phyloP scores from a whole-genome alignment of 1,284 basidiomycete genomes.

The Apiotrichum gracile region DNA sequence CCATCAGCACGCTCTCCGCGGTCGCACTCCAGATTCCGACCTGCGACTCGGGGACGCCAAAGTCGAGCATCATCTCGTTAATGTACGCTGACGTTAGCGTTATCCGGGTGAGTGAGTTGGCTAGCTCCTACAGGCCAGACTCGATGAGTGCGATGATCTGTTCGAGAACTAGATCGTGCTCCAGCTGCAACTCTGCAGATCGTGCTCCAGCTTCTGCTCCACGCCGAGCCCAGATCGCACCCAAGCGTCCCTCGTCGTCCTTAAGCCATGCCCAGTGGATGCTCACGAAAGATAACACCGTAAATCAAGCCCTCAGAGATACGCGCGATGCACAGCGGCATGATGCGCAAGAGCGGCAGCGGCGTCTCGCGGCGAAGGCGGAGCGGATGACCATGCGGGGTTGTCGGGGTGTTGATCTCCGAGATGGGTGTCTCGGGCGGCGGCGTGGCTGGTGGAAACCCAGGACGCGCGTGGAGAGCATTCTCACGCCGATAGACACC shows the following conservation, averaged over 20 bases:
- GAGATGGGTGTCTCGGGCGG: not conserved
- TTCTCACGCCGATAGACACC: too few relatives aligned
- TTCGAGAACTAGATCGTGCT: not conserved
- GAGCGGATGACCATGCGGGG: conserved; percentile 8
- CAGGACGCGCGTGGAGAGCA: not conserved
- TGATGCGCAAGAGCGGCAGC: conserved; percentile 24
- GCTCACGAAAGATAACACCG: conserved; percentile 31
- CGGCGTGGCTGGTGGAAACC: not conserved
- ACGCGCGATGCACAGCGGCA: conserved; percentile 29
- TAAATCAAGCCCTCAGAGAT: conserved; percentile 33
- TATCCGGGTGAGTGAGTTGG: too few relatives aligned
- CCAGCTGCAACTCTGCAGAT: not conserved
- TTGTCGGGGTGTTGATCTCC: not conserved
- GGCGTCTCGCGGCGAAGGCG: conserved; percentile 14
- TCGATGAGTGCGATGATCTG: too few relatives aligned
- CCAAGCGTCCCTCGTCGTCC: too few relatives aligned
- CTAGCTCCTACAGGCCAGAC: too few relatives aligned
- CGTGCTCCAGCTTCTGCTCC: too few relatives aligned
- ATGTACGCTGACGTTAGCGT: conserved; percentile 35
- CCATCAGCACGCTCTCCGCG: conserved; percentile 35
- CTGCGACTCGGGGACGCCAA: conserved; percentile 32
- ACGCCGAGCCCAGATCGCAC: too few relatives aligned
- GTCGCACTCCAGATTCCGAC: conserved; percentile 36
- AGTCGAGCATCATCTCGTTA: conserved; percentile 36
- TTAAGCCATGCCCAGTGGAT: not conserved